phyloP scores from a whole-genome alignment of 2,329 filamentous ascomycete genomes.

The Aureobasidium lini region DNA sequence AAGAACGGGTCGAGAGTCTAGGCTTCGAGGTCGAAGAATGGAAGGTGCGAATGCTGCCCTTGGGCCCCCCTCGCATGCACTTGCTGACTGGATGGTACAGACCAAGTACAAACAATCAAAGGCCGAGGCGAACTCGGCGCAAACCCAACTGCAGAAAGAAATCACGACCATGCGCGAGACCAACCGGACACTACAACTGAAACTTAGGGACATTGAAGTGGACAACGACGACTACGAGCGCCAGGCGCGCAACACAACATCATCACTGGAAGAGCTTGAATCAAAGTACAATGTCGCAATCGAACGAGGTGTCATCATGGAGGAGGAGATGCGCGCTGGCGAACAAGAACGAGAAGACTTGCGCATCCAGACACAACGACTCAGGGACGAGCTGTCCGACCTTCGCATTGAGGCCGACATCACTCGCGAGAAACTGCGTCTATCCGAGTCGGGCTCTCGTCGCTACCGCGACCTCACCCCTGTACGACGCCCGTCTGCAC shows the following conservation, averaged over 20 bases:
- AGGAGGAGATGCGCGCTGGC: constrained; percentile 85
- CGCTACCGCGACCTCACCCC: constrained; percentile 19
- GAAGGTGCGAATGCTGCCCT: constrained; percentile 68
- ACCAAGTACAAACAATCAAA: constrained; percentile 96
- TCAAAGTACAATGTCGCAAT: constrained; percentile 95
- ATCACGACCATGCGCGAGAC: constrained; percentile 83
- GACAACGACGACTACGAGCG: constrained; percentile 97
- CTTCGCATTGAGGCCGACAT: constrained; percentile 94
- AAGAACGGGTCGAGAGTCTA: constrained; percentile 78
- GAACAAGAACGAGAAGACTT: constrained; percentile 87
- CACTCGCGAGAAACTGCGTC: constrained; percentile 84
- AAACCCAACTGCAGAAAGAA: constrained; percentile 86
- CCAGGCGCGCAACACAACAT: constrained; percentile 90
- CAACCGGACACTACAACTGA: constrained; percentile 73
- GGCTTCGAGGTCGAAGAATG: constrained; percentile 93
- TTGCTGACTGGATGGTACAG: constrained; percentile 38
- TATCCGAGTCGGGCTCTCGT: constrained; percentile 42
- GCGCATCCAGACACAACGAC: constrained; percentile 81
- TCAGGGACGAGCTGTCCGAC: constrained; percentile 86
- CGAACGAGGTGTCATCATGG: constrained; percentile 84
- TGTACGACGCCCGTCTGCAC: constrained; percentile 4
- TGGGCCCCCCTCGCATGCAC: not conserved
- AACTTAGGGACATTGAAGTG: constrained; percentile 88
- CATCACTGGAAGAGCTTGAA: constrained; percentile 92
- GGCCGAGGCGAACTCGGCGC: constrained; percentile 72